Evolutionary conservation across 2,329 filamentous ascomycete genomes (phyloP).

Genomic region (Talaromyces sp.): DNA sequence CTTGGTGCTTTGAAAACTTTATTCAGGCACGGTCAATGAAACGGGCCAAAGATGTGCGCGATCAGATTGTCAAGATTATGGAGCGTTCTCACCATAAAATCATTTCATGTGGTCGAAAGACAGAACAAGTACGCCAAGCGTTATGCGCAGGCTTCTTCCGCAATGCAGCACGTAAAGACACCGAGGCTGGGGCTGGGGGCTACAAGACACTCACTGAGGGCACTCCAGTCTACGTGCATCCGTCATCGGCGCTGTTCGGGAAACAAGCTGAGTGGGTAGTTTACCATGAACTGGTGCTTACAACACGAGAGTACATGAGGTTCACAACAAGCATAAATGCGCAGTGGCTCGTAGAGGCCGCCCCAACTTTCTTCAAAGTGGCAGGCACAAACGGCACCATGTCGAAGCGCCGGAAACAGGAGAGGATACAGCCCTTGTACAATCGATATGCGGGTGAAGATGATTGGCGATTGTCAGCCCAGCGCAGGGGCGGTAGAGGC

Average conservation of each 20-base stretch:
- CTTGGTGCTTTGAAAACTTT: conserved; percentile 98
- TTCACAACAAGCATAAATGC: not conserved
- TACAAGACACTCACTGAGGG: not conserved
- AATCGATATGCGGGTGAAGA: not conserved
- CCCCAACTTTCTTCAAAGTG: not conserved
- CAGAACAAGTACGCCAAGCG: not conserved
- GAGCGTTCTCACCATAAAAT: conserved; percentile 80
- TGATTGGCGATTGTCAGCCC: not conserved
- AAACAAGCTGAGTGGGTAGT: not conserved
- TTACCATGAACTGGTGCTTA: not conserved
- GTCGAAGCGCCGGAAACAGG: not conserved
- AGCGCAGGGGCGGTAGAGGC: not conserved
- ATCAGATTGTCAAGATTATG: conserved; percentile 92
- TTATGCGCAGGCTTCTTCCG: not conserved
- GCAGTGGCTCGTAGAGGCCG: not conserved
- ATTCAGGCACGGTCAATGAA: conserved; percentile 88
- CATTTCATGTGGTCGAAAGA: conserved; percentile 44
- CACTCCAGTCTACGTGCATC: not conserved
- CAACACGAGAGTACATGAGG: not conserved
- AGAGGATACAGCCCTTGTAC: not conserved
- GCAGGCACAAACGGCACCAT: not conserved
- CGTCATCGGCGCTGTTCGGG: not conserved
- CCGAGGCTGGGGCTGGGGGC: not conserved
- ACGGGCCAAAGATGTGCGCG: conserved; percentile 83
- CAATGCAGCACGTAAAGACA: not conserved